These are phyloP conservation scores for Nepenthes gracilis DNA, from an alignment of 148 eudicot species.

Conservation along the genomic window DNA sequence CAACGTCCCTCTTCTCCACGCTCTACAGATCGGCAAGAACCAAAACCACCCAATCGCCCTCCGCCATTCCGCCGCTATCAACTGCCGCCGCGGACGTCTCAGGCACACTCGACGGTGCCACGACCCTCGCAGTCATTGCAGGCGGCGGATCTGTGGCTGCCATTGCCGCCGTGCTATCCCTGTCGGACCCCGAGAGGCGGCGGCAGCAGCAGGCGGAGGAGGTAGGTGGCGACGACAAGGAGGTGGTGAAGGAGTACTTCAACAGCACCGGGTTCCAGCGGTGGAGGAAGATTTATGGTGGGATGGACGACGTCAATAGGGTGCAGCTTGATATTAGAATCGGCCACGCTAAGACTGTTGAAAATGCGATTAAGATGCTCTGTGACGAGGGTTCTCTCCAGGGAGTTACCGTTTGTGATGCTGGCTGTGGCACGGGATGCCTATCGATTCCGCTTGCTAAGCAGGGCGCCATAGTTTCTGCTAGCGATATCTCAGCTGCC, in stretches of 20 bases:
- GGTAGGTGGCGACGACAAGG: constrained; percentile 94
- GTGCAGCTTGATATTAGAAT: constrained; percentile 79
- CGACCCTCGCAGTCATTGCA: constrained; percentile 58
- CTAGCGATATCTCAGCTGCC: constrained; percentile 91
- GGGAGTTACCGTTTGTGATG: constrained; percentile 85
- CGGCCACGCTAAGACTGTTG: constrained; percentile 92
- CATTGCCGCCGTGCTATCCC: constrained; percentile 53
- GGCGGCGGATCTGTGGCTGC: constrained; percentile 52
- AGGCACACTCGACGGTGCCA: constrained; percentile 18
- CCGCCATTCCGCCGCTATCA: constrained; percentile 44
- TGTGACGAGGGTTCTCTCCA: constrained; percentile 43
- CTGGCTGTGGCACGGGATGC: constrained; percentile 95
- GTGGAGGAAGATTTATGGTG: constrained; percentile 94
- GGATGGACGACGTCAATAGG: constrained; percentile 72
- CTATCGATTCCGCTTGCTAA: constrained; percentile 79
- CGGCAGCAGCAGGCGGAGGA: constrained; percentile 82
- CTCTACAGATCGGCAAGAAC: not conserved
- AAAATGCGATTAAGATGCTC: constrained; percentile 67
- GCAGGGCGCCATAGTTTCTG: constrained; percentile 64
- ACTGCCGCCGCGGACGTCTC: constrained; percentile 20
- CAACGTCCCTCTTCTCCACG: no score
- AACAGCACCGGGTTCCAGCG: constrained; percentile 77
- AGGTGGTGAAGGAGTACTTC: constrained; percentile 88
- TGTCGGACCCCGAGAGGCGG: constrained; percentile 79
- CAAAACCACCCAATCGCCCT: not conserved